Conservation (phyloP, 2,329 filamentous ascomycete species). For the Pseudogymnoascus sp. region DNA sequence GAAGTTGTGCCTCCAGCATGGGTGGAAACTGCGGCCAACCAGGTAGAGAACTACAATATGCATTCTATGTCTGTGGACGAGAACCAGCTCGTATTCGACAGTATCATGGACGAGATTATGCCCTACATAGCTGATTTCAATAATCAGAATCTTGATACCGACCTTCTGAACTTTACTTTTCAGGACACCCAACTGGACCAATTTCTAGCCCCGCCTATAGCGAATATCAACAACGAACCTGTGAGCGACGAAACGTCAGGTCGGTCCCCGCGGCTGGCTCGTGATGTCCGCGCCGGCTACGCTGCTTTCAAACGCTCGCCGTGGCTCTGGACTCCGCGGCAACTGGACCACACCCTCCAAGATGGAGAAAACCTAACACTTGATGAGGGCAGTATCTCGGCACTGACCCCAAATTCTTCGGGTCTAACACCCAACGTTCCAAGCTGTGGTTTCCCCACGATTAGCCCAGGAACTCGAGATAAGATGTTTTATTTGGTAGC, state of each 20-base stretch:
- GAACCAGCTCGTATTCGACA: background rate
- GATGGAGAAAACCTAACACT: constrained; percentile 15
- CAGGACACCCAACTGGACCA: background rate
- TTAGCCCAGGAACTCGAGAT: background rate
- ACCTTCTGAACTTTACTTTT: background rate
- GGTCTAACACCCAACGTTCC: background rate
- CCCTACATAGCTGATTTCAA: background rate
- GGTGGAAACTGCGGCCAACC: background rate
- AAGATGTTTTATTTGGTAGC: background rate
- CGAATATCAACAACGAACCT: background rate
- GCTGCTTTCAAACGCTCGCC: constrained; percentile 19
- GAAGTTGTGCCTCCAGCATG: background rate
- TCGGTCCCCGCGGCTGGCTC: background rate
- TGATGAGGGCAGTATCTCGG: constrained; percentile 17
- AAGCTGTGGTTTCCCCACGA: background rate
- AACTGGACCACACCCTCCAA: constrained; percentile 13
- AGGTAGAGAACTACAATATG: background rate
- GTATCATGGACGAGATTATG: background rate
- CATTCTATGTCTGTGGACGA: background rate
- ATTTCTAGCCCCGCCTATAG: background rate
- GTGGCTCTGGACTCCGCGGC: constrained; percentile 17
- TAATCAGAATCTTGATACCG: background rate
- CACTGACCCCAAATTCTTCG: constrained; percentile 10
- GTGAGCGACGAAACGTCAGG: background rate
- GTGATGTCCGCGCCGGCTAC: constrained; percentile 13